phyloP scores from a whole-genome alignment of 371 early-diverging fungal genomes.

The Syncephalastrum sp. region DNA sequence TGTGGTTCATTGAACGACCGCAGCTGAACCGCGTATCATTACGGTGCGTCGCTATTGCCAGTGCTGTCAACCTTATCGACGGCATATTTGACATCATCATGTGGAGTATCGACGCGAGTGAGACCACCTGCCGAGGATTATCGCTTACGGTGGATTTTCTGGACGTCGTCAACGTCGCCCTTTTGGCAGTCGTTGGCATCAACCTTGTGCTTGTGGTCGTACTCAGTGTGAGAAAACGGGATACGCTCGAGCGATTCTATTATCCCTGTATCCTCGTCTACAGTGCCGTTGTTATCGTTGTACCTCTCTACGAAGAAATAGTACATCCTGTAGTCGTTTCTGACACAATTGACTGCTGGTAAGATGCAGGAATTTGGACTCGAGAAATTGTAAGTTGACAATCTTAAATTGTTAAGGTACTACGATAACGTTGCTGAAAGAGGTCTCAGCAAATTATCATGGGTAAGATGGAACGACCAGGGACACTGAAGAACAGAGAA shows the following conservation, averaged over 20 bases:
- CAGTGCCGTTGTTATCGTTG: slow-evolving; percentile 8
- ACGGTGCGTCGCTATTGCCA: slow-evolving; percentile 27
- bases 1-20: slow-evolving; percentile 1
- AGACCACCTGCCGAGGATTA: slow-evolving; percentile 15
- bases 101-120: not conserved
- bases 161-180: slow-evolving; percentile 13
- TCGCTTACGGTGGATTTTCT: slow-evolving; percentile 15
- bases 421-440: slow-evolving; percentile 9
- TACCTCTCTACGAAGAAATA: slow-evolving; percentile 14
- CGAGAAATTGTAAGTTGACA: not conserved
- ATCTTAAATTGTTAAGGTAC: slow-evolving; percentile 2
- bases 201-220: slow-evolving; percentile 36
- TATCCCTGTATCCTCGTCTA: slow-evolving; percentile 16
- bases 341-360: slow-evolving; percentile 14
- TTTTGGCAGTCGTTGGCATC: slow-evolving; percentile 25
- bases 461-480: slow-evolving; percentile 21
- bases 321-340: not conserved
- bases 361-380: not conserved
- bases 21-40: slow-evolving; percentile 27
- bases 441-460: slow-evolving; percentile 12
- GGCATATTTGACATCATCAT: slow-evolving; percentile 10
- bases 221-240: slow-evolving; percentile 13
- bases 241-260: slow-evolving; percentile 15
- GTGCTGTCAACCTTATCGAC: slow-evolving; percentile 13
- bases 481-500: not conserved